Conservation (phyloP, 2,329 filamentous ascomycete species). For the Aspergillus tanneri region DNA sequence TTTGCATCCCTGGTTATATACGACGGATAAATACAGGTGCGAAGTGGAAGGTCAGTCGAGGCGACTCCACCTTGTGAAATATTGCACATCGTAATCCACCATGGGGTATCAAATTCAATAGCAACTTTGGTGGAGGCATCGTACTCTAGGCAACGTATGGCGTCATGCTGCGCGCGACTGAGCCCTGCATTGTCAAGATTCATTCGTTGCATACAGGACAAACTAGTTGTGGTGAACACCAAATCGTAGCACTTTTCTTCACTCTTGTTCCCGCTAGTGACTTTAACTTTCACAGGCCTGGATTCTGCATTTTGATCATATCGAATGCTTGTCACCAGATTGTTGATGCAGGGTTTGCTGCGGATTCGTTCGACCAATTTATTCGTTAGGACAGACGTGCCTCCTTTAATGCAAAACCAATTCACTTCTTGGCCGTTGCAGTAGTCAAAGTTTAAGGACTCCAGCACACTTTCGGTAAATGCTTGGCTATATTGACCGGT, state of each 20-base stretch:
- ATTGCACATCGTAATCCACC: slow-evolving; percentile 7
- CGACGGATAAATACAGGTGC: slow-evolving; percentile 13
- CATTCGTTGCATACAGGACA: neutral
- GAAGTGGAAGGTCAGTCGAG: slow-evolving; percentile 12
- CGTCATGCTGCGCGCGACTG: neutral
- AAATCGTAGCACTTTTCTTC: neutral
- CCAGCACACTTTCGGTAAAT: neutral
- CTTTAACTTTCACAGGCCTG: neutral
- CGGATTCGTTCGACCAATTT: neutral
- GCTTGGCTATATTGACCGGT: neutral
- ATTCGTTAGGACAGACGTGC: neutral
- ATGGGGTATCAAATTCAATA: neutral
- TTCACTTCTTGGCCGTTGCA: neutral
- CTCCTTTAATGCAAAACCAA: neutral
- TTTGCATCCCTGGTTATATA: neutral
- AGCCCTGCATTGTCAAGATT: neutral
- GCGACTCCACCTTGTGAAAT: slow-evolving; percentile 9
- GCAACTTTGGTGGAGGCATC: neutral
- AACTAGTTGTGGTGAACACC: neutral
- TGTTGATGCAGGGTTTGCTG: neutral
- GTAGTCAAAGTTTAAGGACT: neutral
- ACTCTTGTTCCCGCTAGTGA: neutral
- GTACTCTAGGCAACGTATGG: neutral
- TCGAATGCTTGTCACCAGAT: neutral
- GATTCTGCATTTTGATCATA: neutral